phyloP scores from a whole-genome alignment of 2,329 filamentous ascomycete genomes.

The Xylariaceae sp. region DNA sequence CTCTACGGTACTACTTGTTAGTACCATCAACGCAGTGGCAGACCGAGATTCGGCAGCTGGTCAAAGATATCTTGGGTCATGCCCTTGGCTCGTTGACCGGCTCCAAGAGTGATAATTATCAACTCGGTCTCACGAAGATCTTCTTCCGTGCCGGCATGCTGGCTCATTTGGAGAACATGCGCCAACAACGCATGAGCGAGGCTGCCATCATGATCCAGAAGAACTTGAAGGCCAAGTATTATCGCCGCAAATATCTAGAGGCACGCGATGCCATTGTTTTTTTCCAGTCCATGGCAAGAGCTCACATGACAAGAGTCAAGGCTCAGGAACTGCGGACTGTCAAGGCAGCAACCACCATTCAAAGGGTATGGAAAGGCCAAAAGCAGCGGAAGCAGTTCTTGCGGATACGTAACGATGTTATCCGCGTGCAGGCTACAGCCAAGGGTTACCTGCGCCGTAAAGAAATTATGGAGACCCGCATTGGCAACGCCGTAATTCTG shows the following conservation, averaged over 20 bases:
- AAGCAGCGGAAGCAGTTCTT: conserved; percentile 82
- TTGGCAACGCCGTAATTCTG: conserved; percentile 83
- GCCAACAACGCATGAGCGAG: conserved; percentile 84
- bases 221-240: conserved; percentile 93
- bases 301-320: conserved; percentile 69
- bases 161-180: conserved; percentile 90
- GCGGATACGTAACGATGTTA: conserved; percentile 74
- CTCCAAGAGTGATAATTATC: conserved; percentile 85
- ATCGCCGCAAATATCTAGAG: conserved; percentile 84
- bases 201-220: conserved; percentile 98
- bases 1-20: conserved; percentile 96
- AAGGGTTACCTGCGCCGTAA: conserved; percentile 90
- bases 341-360: conserved; percentile 89
- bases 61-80: conserved; percentile 83
- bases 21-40: conserved; percentile 89
- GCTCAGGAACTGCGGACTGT: conserved; percentile 77
- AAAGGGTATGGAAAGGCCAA: conserved; percentile 89
- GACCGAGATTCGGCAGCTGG: conserved; percentile 89
- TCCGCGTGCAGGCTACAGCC: conserved; percentile 82
- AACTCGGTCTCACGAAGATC: conserved; percentile 95
- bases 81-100: conserved; percentile 75
- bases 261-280: conserved; percentile 75
- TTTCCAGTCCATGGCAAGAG: conserved; percentile 75
- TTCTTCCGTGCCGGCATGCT: conserved; percentile 99
- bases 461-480: conserved; percentile 87